Evolutionary conservation across 768 basidiomycete genomes (phyloP).

Genomic region (Suillus weaverae): DNA sequence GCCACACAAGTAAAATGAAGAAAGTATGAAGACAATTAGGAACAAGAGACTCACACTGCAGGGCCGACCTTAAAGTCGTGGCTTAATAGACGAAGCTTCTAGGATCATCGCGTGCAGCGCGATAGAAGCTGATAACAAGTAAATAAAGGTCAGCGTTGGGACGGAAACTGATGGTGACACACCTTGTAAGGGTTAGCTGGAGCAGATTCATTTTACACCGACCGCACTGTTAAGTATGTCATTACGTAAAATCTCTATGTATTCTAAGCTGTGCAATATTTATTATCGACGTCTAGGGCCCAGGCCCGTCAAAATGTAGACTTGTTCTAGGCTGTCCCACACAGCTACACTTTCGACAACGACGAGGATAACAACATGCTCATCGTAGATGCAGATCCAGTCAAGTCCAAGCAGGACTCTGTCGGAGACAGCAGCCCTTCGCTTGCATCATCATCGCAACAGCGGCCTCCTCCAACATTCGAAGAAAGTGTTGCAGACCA

Average conservation of each 20-base stretch:
- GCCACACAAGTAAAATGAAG: not conserved
- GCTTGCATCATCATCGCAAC: slow-evolving; percentile 1
- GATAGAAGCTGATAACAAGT: not conserved
- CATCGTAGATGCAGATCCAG: not conserved
- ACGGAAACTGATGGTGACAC: not conserved
- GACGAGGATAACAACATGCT: not conserved
- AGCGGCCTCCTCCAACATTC: slow-evolving; percentile 26
- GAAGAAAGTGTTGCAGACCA: slow-evolving; percentile 27
- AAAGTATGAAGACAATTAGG: slow-evolving; percentile 3
- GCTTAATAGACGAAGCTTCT: not conserved
- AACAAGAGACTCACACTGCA: not conserved
- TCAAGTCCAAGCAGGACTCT: not conserved
- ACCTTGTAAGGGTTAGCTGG: slow-evolving; percentile 1
- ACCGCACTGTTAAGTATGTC: not conserved
- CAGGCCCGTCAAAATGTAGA: not conserved
- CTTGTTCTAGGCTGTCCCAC: not conserved
- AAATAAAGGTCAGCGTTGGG: not conserved
- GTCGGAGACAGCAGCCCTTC: not conserved
- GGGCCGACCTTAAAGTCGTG: slow-evolving; percentile 2
- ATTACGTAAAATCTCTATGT: not conserved
- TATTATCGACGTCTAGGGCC: not conserved
- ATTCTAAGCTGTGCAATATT: not conserved
- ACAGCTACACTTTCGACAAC: not conserved
- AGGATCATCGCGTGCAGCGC: not conserved
- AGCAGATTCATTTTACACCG: not conserved